These are phyloP conservation scores for Xylariaceae sp. DNA, from an alignment of 2,329 filamentous ascomycete genomes.

Conservation along the genomic window DNA sequence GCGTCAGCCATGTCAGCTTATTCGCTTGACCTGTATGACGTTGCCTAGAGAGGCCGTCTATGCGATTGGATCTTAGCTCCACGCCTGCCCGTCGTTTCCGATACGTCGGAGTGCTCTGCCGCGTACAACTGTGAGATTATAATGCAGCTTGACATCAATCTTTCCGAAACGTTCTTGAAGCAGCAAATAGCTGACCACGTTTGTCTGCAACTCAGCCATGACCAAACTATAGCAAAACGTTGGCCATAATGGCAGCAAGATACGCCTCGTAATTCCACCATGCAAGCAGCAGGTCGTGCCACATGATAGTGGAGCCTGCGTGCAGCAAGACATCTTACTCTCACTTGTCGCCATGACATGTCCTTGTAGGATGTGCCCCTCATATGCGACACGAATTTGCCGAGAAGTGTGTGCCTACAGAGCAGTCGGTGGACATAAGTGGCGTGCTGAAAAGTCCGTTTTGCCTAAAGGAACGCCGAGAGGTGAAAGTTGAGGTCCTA, in stretches of 20 bases:
- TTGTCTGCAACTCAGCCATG: too few relatives aligned
- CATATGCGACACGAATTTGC: too few relatives aligned
- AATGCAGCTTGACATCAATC: too few relatives aligned
- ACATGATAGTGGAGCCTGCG: too few relatives aligned
- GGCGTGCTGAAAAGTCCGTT: slow-evolving; percentile 1
- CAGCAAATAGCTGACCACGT: too few relatives aligned
- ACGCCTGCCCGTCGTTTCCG: neutral
- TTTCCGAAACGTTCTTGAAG: neutral
- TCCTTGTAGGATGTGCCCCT: too few relatives aligned
- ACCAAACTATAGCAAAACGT: too few relatives aligned
- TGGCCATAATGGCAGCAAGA: slow-evolving; percentile 21
- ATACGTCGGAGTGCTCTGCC: too few relatives aligned
- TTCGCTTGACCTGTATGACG: neutral
- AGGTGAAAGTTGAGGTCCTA: too few relatives aligned
- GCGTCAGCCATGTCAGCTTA: slow-evolving; percentile 10
- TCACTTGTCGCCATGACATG: neutral
- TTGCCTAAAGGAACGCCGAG: neutral
- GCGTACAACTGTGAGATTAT: too few relatives aligned
- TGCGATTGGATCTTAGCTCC: neutral
- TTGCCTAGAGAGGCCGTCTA: neutral
- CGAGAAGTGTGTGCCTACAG: too few relatives aligned
- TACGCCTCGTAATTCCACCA: slow-evolving; percentile 26
- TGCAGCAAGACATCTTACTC: slow-evolving; percentile 1
- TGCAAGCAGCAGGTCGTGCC: neutral
- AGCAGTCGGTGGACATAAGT: neutral